These are phyloP conservation scores for Colletotrichum sp. DNA, from an alignment of 2,329 filamentous ascomycete genomes.

Conservation along the genomic window DNA sequence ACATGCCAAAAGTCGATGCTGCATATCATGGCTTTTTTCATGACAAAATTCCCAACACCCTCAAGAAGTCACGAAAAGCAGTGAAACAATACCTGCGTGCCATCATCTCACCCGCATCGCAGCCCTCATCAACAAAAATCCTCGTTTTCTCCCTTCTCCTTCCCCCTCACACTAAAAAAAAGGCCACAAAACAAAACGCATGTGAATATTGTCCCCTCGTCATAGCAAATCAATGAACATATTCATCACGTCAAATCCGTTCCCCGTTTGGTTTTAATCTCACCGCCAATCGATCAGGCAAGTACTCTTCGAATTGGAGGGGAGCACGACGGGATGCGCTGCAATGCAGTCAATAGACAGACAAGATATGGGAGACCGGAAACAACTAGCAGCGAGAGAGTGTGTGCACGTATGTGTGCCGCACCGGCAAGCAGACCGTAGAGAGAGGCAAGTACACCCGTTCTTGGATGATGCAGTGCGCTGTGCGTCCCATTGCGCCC, in stretches of 20 bases:
- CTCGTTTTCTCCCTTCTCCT: not conserved
- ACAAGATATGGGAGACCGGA: not conserved
- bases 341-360: not conserved
- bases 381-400: not conserved
- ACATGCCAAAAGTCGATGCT: not conserved
- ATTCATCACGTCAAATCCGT: not conserved
- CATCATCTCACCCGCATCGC: not conserved
- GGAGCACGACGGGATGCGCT: not conserved
- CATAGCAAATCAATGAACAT: not conserved
- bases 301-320: not conserved
- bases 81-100: not conserved
- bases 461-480: not conserved
- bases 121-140: not conserved
- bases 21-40: not conserved
- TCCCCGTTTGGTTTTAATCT: not conserved
- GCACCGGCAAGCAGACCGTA: not conserved
- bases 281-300: slow-evolving; percentile 10
- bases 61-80: not conserved
- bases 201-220: not conserved
- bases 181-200: not conserved
- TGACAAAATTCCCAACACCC: not conserved
- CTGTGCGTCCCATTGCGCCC: not conserved
- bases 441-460: not conserved
- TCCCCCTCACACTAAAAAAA: not conserved
- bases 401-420: not conserved